phyloP scores from a whole-genome alignment of 129 eudicot species.

The Ambrosia artemisiifolia region DNA sequence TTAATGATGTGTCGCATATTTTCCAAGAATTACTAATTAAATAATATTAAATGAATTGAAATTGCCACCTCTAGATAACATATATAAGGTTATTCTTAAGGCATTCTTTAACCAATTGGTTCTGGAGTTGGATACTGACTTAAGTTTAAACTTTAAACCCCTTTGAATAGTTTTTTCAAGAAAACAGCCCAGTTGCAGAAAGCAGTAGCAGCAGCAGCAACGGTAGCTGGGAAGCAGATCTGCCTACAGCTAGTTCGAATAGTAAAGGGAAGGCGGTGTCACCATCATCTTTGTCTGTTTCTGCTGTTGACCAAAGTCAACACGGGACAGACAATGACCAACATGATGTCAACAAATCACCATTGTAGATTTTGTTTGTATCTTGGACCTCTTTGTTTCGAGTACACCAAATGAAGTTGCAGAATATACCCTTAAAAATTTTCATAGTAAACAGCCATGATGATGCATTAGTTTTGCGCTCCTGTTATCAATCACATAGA shows the following conservation, averaged over 20 bases:
- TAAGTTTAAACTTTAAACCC: not conserved
- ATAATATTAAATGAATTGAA: not conserved
- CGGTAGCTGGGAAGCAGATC: constrained; percentile 20
- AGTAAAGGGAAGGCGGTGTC: constrained; percentile 45
- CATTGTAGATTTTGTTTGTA: constrained; percentile 35
- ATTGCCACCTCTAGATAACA: not conserved
- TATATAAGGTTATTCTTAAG: not conserved
- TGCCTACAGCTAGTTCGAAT: constrained; percentile 18
- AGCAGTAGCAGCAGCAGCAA: constrained; percentile 14
- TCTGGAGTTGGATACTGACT: too few species aligned
- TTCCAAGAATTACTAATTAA: not conserved
- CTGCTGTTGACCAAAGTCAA: constrained; percentile 29
- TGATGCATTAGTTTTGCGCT: constrained; percentile 18
- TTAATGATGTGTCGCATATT: not conserved
- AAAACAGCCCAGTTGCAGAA: constrained; percentile 23
- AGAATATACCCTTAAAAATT: constrained; percentile 7
- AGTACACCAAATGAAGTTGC: constrained; percentile 21
- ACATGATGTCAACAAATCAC: constrained; percentile 7
- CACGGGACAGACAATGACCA: constrained; percentile 9
- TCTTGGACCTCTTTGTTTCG: not conserved
- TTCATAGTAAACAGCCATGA: not conserved
- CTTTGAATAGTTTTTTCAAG: constrained; percentile 12
- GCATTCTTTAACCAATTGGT: not conserved
- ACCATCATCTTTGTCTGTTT: constrained; percentile 6
- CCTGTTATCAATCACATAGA: not conserved